Evolutionary conservation across 768 basidiomycete genomes (phyloP), one percentile per base, ranked within the genome.

Genomic region (Gelatoporia subvermispora): DNA sequence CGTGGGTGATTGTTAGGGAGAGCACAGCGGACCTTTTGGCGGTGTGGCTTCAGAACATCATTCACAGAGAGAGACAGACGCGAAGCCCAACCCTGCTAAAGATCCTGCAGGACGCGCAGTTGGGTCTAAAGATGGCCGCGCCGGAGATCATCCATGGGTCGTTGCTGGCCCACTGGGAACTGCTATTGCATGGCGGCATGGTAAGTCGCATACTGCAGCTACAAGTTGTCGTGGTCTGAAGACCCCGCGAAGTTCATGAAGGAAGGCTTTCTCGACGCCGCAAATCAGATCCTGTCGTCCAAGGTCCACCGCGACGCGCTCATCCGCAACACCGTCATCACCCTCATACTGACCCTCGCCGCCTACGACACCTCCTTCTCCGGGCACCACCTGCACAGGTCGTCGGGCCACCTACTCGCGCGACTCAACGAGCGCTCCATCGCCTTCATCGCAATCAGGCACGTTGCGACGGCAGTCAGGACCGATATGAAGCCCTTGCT

Each of bases 401-500:
- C 90, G 10, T 97, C 98, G 96, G 84, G 78, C 0, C 91, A 94
- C 68, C 78, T 99, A 1, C 69, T 95, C 24, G 82, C 82, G 4
- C 89, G 92, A 60, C 75, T 99, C 0, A 78, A 79, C 43, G 96
- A 99, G 58, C 78, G 94, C 34, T 84, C 87, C 25, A 88, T 90
- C 50, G 94, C 94, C 2, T 98, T 97, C 64, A 85, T 93, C 56
- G 94, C 96, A 2, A 93, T 99, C 53, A 96, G 96, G 0, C 92
- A 96, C 60, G 89, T 95, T 43, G 93, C 96, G 2, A 81, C 82
- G 37, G 87, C 90, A 42, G 90, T 98, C 18, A 85, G 85, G 40
- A 88, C 91, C 53, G 92, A 95, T 51, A 96, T 98, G 89, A 93
- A 94, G 60, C 85, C 85, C 0, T 99, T 96, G 66, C 77, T 98